Conservation (phyloP, 2,329 filamentous ascomycete species). For the Zymoseptoria brevis region DNA sequence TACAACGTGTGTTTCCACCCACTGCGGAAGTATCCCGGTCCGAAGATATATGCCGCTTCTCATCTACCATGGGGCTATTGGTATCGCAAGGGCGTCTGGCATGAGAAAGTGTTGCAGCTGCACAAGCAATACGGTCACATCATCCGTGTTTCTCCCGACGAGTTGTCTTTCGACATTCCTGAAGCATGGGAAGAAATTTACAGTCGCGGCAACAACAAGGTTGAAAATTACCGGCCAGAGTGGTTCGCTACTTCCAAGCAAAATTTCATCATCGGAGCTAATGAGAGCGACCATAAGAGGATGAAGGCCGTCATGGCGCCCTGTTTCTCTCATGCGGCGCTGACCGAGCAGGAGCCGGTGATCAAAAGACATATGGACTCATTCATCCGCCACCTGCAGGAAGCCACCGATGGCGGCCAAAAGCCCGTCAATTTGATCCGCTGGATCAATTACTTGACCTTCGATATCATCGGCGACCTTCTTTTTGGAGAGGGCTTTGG, state of each 20-base stretch:
- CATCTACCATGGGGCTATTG: slow-evolving; percentile 10
- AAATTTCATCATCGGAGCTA: background rate
- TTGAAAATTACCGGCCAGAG: background rate
- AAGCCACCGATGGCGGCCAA: slow-evolving; percentile 4
- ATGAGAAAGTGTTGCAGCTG: slow-evolving; percentile 12
- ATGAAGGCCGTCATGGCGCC: background rate
- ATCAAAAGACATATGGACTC: slow-evolving; percentile 31
- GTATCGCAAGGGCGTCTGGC: background rate
- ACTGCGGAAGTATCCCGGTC: slow-evolving; percentile 35
- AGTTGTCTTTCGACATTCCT: slow-evolving; percentile 37
- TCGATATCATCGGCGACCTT: slow-evolving; percentile 6
- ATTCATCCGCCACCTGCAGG: slow-evolving; percentile 24
- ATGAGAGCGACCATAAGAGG: background rate
- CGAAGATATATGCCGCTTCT: slow-evolving; percentile 20
- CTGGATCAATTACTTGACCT: slow-evolving; percentile 5
- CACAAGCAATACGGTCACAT: slow-evolving; percentile 36
- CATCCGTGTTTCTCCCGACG: slow-evolving; percentile 41
- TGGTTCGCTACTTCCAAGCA: background rate
- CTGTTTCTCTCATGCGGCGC: slow-evolving; percentile 33
- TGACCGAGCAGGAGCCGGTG: slow-evolving; percentile 31
- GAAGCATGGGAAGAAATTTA: slow-evolving; percentile 39
- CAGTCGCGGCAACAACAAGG: slow-evolving; percentile 7
- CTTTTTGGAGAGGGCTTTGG: slow-evolving; percentile 4
- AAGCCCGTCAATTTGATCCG: slow-evolving; percentile 9
- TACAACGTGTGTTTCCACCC: slow-evolving; percentile 39